A percentile compares a stretch with the other conserved stretches of the same genome.
phyloP scores from a whole-genome alignment of 441 rosid genomes.

The Raphanus hybrid region DNA sequence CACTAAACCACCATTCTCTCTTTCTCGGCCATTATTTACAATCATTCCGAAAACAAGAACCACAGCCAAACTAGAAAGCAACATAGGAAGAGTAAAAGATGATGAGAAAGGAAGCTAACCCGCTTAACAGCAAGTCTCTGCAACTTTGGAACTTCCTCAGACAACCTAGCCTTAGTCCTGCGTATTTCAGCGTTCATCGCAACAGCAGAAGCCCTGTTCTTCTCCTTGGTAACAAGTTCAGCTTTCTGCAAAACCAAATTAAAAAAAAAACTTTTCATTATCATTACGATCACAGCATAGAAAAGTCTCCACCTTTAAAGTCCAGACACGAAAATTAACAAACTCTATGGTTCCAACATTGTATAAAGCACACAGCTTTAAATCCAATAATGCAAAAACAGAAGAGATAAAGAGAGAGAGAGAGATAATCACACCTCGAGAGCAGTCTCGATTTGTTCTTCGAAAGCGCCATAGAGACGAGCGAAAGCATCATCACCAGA shows the following conservation, averaged over 20 bases:
- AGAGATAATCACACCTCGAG: constrained; percentile 60
- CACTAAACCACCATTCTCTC: constrained; percentile 6
- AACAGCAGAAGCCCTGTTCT: constrained; percentile 81
- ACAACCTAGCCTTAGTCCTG: constrained; percentile 84
- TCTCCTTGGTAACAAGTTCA: constrained; percentile 80
- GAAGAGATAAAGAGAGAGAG: constrained; percentile 7
- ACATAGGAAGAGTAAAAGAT: not conserved
- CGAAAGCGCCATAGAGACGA: constrained; percentile 74
- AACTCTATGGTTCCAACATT: not conserved
- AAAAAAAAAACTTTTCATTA: no score
- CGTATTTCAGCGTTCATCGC: constrained; percentile 94
- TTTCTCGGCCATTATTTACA: not conserved
- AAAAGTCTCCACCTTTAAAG: not conserved
- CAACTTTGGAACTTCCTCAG: constrained; percentile 90
- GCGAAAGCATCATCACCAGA: constrained; percentile 95
- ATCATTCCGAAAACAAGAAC: not conserved
- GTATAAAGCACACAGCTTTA: not conserved
- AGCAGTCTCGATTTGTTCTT: constrained; percentile 73
- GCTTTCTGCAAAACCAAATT: constrained; percentile 58
- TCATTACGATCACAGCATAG: no score
- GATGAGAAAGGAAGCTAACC: constrained; percentile 50
- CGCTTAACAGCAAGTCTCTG: constrained; percentile 92
- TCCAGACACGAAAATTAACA: not conserved
- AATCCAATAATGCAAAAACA: not conserved
- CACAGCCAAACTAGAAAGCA: not conserved